Evolutionary conservation across 2,329 filamentous ascomycete species (phyloP).

Genomic region (Pseudocercospora fijiensis): DNA sequence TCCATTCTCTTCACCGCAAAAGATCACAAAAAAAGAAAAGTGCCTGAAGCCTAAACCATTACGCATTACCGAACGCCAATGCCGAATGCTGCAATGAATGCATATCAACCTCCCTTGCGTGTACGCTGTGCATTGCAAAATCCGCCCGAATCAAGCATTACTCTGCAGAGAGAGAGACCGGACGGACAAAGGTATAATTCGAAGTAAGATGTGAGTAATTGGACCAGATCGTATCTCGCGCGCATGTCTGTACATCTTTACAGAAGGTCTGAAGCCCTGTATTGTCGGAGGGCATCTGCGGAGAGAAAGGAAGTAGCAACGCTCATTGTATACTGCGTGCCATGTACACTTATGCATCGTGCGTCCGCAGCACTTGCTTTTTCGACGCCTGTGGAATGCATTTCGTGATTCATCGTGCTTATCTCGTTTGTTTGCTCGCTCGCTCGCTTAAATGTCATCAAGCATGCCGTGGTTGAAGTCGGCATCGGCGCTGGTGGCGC

Average conservation of each 20-base stretch:
- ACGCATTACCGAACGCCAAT: conserved; percentile 19
- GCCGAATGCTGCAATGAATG: conserved; percentile 11
- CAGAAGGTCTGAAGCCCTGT: conserved; percentile 6
- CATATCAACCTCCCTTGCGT: conserved; percentile 7
- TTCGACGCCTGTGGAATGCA: conserved; percentile 21
- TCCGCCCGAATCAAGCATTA: background rate
- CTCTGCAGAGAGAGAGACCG: background rate
- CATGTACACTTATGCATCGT: conserved; percentile 14
- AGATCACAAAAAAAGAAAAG: background rate
- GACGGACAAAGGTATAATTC: background rate
- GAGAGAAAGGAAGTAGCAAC: conserved; percentile 12
- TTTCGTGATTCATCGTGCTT: conserved; percentile 18
- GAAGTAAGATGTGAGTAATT: conserved; percentile 1
- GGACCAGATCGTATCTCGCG: conserved; percentile 1
- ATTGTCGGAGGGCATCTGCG: background rate
- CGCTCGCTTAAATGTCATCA: conserved; percentile 36
- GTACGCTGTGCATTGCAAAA: conserved; percentile 14
- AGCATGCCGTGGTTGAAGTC: conserved; percentile 50
- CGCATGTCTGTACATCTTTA: conserved; percentile 19
- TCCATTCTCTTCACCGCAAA: background rate
- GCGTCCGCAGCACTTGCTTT: conserved; percentile 24
- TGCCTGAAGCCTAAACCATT: background rate
- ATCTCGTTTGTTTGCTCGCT: conserved; percentile 10
- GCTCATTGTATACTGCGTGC: conserved; percentile 6
- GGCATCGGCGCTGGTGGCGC: conserved; percentile 39